These are phyloP conservation scores for Odonthalia washingtoniensis DNA, from an alignment of 31 red algal genomes.

Conservation along the genomic window DNA sequence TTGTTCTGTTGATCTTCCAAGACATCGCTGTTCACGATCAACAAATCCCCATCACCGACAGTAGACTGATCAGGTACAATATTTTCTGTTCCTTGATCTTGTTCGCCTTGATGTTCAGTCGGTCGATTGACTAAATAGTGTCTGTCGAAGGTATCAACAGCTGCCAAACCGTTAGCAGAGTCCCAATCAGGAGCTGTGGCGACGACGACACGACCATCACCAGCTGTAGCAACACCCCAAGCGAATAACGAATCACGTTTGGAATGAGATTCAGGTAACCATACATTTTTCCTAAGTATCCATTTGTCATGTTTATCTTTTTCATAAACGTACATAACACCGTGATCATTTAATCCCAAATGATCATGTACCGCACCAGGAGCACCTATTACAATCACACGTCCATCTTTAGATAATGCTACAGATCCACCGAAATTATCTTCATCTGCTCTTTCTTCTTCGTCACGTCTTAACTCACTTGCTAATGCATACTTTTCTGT, in stretches of 20 bases:
- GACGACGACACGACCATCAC: slow-evolving; percentile 26
- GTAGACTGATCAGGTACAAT: too few relatives aligned
- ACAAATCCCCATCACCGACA: too few relatives aligned
- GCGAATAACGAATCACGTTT: slow-evolving; percentile 5
- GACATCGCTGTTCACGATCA: too few relatives aligned
- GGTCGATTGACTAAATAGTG: too few relatives aligned
- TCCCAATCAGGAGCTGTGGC: slow-evolving; percentile 41
- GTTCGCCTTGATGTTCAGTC: too few relatives aligned
- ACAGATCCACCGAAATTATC: slow-evolving; percentile 84
- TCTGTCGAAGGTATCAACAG: slow-evolving; percentile 24
- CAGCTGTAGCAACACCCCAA: slow-evolving; percentile 34
- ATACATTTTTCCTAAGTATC: slow-evolving; percentile 25
- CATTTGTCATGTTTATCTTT: slow-evolving; percentile 11
- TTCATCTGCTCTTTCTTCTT: slow-evolving; percentile 43
- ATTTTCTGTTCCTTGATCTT: too few relatives aligned
- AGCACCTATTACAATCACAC: slow-evolving; percentile 53
- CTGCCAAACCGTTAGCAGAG: slow-evolving; percentile 9
- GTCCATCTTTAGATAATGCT: slow-evolving; percentile 56
- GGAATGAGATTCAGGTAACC: slow-evolving; percentile 31
- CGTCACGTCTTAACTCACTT: slow-evolving; percentile 37
- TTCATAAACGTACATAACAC: slow-evolving; percentile 69
- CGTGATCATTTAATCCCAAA: slow-evolving; percentile 65
- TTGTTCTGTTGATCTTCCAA: too few relatives aligned
- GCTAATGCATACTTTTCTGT: slow-evolving; percentile 17
- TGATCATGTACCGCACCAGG: slow-evolving; percentile 40